Base-by-base conservation (phyloP, 106 monocot genomes). In the Acorus calamus region DNA sequence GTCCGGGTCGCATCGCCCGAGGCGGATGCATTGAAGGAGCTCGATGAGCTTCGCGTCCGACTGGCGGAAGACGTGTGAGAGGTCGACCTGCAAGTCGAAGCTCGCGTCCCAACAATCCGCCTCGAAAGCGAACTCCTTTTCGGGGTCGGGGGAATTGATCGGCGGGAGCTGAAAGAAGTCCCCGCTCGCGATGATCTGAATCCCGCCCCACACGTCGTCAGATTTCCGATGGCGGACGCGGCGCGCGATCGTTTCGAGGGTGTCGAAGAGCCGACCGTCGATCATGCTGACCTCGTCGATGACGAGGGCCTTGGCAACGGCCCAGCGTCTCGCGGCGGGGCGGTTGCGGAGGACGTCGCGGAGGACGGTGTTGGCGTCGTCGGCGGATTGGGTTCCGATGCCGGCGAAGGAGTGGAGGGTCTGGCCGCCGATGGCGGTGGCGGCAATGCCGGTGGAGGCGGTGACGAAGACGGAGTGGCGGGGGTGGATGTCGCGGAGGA, bases 141-240 rank as follows among this genome's bases (percentile, higher is more conserved):
- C 56, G 56, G 56, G 56, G 56, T 56, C 12, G 56, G 56, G 56
- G 56, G 56, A 4, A 4, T 12, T 56, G 11, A 56, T 12, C 11
- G 56, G 56, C 4, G 56, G 56, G 11, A 56, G 56, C 56, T 56
- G 56, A 11, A 56, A 56, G 56, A 56, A 56, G n/a, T 56, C 56
- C 56, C 56, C 56, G 56, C 56, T 56, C 11, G 12, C 56, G 0
- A 56, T 11, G 7, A 56, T 7, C 56, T 56, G 56, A 12, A 56
- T 56, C 11, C 56, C 56, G 56, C 56, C 56, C 56, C 56, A 56
- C 7, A 11, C 11, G 11, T 56, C 56, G 56, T 4, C 11, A 56
- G 11, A 4, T 11, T 11, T 7, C 56, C 11, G 11, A 2, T 56
- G 11, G 11, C 4, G 10, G 11, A 4, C 11, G 56, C 56, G 56